Base-by-base conservation (phyloP, 164 flowering plant genomes). In the Liquidambar formosana region DNA sequence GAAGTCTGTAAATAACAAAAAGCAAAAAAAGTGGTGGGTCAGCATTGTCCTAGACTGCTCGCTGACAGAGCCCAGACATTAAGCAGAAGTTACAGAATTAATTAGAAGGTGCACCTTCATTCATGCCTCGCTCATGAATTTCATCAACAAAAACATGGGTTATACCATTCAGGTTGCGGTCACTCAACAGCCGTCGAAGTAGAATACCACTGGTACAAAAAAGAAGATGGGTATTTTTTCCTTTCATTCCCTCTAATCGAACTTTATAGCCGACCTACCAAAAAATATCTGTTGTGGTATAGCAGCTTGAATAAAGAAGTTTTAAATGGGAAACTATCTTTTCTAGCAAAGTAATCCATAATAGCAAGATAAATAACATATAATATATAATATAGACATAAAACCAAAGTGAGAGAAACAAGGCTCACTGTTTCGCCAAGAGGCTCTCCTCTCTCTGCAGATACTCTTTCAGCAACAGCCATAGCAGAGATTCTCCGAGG, bases 61-160 rank as follows among this genome's bases (percentile, higher is more conserved):
- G 19, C 28, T 12, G 27, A 16, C 49, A 54, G 61, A 68, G 48
- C 68, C 2, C 15, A n/a, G 56, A 15, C 56, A 67, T 19, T 9
- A 44, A 66, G 69, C 26, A 14, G 10, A 21, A 52, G 15, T 33
- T 25, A 71, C 26, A 14, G 10, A 21, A 52, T n/a, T 33, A 21
- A 15, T 67, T 8, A 69, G 52, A 16, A 73, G 49, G 8, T 19
- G 46, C 67, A 96, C 99, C 99, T 90, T 96, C 99, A 76, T 93
- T 96, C 98, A 93, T 96, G 74, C 99, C 99, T 53, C 99, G 84
- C 83, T 96, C 99, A 77, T 96, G 99, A 79, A 96, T 96, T 82
- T 96, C 99, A 89, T 96, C 99, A 57, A 96, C 98, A 75, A 96
- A 96, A 66, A 96, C 99, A 90, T 96, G 99, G 47, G 97, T 96